These are phyloP conservation scores for Penicillium sp. DNA, from an alignment of 2,329 filamentous ascomycete species.

Conservation along the genomic window DNA sequence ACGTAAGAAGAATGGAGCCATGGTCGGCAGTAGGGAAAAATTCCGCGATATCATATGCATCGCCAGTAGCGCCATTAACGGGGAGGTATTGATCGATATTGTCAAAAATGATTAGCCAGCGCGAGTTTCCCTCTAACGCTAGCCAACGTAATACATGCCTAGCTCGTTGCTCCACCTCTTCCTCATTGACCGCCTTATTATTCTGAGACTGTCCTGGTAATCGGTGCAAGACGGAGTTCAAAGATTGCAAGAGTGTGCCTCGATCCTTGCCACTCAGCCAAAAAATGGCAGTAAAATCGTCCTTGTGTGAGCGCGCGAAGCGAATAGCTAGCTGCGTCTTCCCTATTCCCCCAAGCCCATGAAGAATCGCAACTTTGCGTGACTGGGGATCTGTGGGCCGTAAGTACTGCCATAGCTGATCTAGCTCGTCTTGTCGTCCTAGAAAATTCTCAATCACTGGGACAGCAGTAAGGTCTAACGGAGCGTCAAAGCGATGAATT, in stretches of 20 bases:
- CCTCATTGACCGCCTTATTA: slow-evolving; percentile 10
- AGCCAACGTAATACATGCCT: slow-evolving; percentile 22
- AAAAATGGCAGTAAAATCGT: slow-evolving; percentile 31
- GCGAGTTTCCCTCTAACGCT: slow-evolving; percentile 17
- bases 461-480: not conserved
- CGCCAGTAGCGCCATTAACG: slow-evolving; percentile 8
- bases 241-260: slow-evolving; percentile 23
- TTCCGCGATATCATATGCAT: slow-evolving; percentile 34
- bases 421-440: not conserved
- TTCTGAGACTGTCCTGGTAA: slow-evolving; percentile 16
- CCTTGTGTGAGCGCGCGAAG: slow-evolving; percentile 28
- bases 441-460: not conserved
- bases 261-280: slow-evolving; percentile 33
- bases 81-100: slow-evolving; percentile 33
- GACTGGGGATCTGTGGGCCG: not conserved
- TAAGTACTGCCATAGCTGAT: not conserved
- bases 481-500: not conserved
- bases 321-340: slow-evolving; percentile 32
- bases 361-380: slow-evolving; percentile 20
- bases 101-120: slow-evolving; percentile 38
- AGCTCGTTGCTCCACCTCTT: slow-evolving; percentile 21
- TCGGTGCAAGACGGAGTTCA: slow-evolving; percentile 21
- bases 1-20: slow-evolving; percentile 50
- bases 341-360: slow-evolving; percentile 33
- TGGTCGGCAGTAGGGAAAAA: slow-evolving; percentile 41